Evolutionary conservation across 2,329 filamentous ascomycete species (phyloP).

Genomic region (Curvularia spicifera): DNA sequence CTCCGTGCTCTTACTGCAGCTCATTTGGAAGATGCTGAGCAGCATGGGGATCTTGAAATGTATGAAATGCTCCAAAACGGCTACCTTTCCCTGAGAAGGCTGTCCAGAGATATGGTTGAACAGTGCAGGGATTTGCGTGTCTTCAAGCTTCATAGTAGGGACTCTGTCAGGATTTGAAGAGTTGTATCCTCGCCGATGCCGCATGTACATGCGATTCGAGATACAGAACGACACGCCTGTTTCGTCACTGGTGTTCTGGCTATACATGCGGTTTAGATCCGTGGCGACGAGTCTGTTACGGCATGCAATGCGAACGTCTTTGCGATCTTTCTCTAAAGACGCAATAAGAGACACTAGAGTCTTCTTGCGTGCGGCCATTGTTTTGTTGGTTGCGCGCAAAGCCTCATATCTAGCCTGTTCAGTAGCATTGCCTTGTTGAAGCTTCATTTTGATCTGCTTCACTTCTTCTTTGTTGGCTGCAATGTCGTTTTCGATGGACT

Average conservation of each 20-base stretch:
- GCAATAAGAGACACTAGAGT: not conserved
- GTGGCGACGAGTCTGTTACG: slow-evolving; percentile 21
- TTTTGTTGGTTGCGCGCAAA: slow-evolving; percentile 6
- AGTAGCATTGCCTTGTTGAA: not conserved
- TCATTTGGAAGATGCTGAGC: slow-evolving; percentile 28
- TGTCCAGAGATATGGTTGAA: slow-evolving; percentile 18
- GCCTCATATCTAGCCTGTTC: not conserved
- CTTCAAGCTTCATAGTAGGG: slow-evolving; percentile 17
- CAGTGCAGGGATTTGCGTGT: slow-evolving; percentile 26
- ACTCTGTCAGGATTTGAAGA: not conserved
- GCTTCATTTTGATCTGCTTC: slow-evolving; percentile 1
- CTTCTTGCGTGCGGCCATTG: slow-evolving; percentile 3
- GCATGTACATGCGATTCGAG: slow-evolving; percentile 27
- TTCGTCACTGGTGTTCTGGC: slow-evolving; percentile 16
- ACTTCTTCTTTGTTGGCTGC: not conserved
- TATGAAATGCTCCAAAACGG: slow-evolving; percentile 10
- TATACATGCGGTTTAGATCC: slow-evolving; percentile 18
- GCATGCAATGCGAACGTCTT: slow-evolving; percentile 5
- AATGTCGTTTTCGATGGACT: not conserved
- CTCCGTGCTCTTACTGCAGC: slow-evolving; percentile 22
- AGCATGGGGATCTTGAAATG: slow-evolving; percentile 7
- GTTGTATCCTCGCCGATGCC: slow-evolving; percentile 17
- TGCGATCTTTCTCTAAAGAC: slow-evolving; percentile 6
- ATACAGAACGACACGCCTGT: slow-evolving; percentile 26
- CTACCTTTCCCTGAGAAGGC: slow-evolving; percentile 22